Base-by-base conservation (phyloP, 2,329 filamentous ascomycete genomes). In the Colletotrichum theobromicola region DNA sequence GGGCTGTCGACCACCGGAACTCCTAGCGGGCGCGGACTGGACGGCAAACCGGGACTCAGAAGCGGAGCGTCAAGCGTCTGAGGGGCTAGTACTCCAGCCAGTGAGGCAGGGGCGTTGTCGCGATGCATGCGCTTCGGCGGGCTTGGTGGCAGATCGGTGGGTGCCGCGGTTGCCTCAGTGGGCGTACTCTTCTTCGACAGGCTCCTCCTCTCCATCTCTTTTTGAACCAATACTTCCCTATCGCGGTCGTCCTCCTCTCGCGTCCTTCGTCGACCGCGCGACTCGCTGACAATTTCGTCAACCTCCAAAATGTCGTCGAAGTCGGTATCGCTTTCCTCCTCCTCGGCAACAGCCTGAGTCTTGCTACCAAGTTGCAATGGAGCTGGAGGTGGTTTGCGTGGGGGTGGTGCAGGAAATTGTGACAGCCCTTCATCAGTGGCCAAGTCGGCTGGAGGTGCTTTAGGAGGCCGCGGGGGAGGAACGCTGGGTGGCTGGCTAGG, bases 241-340 rank as follows among this genome's bases (percentile, higher is more conserved):
- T 95, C 90, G 69, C 89, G 89, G 78, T 98, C 95, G 79, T 98
- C 96, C 76, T 98, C 95, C 82, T 96, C 95, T 67, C 96, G 90
- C 4, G 95, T 98, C 83, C 94, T 95, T 78, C 95, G 90, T 74
- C 95, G 91, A 10, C 95, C 96, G 76, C 96, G 90, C 67, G 91
- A 86, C 15, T 90, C 87, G 42, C 89, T 84, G 0, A 89, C 86
- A 64, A 93, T 86, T 76, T 94, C 92, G 58, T 93, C 89, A 5
- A 93, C 91, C 76, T 94, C 93, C 15, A 95, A 84, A 42, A 94
- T 89, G 76, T 96, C 94, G 74, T 97, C 95, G 78, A 96, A 97
- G 77, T 98, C 95, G 0, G 94, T 96, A 74, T 95, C 94, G 0
- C 93, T 93, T 42, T 92, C 90, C 3, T 90, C 89, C 15, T 93